These are phyloP conservation scores for Rhodotorula sp. DNA, from an alignment of 1,284 basidiomycete genomes.

Conservation along the genomic window DNA sequence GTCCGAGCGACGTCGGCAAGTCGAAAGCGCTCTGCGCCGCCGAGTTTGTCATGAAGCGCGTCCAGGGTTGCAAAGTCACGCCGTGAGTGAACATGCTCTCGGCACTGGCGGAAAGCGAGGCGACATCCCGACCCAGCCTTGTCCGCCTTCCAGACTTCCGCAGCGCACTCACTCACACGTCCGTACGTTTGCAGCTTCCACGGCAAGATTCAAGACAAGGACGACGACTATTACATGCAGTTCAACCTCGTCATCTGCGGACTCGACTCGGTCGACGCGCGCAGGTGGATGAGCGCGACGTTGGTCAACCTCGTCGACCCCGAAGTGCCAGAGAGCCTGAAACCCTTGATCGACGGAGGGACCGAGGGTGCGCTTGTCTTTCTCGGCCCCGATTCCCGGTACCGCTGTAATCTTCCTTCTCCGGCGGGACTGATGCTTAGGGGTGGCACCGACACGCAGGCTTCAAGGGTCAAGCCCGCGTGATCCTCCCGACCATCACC, in stretches of 20 bases:
- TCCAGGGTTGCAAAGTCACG: slow-evolving; percentile 89
- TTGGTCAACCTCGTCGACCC: slow-evolving; percentile 90
- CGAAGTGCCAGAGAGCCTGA: slow-evolving; percentile 85
- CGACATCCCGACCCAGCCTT: not conserved
- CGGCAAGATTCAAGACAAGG: slow-evolving; percentile 98
- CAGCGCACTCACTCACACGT: not conserved
- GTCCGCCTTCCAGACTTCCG: too few relatives aligned
- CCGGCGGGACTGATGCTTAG: not conserved
- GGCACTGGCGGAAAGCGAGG: not conserved
- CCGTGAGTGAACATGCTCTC: slow-evolving; percentile 61
- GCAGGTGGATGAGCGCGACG: slow-evolving; percentile 98
- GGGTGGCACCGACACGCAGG: slow-evolving; percentile 62
- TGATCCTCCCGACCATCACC: slow-evolving; percentile 91
- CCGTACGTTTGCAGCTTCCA: slow-evolving; percentile 63
- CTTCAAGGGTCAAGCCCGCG: slow-evolving; percentile 97
- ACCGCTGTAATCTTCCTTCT: too few relatives aligned
- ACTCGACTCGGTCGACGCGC: slow-evolving; percentile 93
- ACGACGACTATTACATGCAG: slow-evolving; percentile 90
- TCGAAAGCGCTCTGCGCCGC: slow-evolving; percentile 93
- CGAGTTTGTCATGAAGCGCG: slow-evolving; percentile 90
- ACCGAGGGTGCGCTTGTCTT: slow-evolving; percentile 75
- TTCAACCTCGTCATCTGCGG: slow-evolving; percentile 97
- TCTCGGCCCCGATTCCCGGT: too few relatives aligned
- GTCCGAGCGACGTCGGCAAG: slow-evolving; percentile 85
- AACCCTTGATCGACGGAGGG: slow-evolving; percentile 98